Conservation (phyloP, 768 basidiomycete genomes). For the Pleurotus cornucopiae region DNA sequence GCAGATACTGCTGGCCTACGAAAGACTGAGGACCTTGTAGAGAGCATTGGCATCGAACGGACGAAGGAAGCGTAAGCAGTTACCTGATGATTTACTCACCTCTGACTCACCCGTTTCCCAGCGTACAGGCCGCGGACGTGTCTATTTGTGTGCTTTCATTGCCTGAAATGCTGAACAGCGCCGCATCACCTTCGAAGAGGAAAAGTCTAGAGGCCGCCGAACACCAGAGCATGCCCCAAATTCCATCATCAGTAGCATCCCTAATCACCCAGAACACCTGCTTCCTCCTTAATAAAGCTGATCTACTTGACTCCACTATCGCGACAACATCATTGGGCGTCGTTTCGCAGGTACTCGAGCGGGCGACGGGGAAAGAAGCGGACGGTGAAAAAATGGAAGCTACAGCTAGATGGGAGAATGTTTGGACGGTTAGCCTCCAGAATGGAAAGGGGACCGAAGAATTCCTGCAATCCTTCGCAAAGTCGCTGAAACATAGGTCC, state of each 20-base stretch:
- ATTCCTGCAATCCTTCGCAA: conserved; percentile 59
- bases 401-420: conserved; percentile 8
- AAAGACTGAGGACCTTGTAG: conserved; percentile 63
- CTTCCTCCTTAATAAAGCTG: conserved; percentile 78
- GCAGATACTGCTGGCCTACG: conserved; percentile 87
- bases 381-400: background rate
- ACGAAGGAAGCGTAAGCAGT: conserved; percentile 60
- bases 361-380: background rate
- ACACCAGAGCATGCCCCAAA: background rate
- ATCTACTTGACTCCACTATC: conserved; percentile 33
- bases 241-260: conserved; percentile 44
- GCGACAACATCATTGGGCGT: background rate
- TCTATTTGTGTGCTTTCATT: conserved; percentile 81
- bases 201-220: no score
- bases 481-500: conserved; percentile 47
- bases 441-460: conserved; percentile 50
- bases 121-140: conserved; percentile 64
- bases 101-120: conserved; percentile 20
- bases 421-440: conserved; percentile 63
- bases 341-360: background rate
- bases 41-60: conserved; percentile 76
- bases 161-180: conserved; percentile 32
- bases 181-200: background rate
- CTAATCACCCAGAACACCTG: conserved; percentile 57
- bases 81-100: background rate